Evolutionary conservation across 176 grass and related monocot species (phyloP), one percentile per base, ranked within the genome.

Genomic region (Musa acuminata): DNA sequence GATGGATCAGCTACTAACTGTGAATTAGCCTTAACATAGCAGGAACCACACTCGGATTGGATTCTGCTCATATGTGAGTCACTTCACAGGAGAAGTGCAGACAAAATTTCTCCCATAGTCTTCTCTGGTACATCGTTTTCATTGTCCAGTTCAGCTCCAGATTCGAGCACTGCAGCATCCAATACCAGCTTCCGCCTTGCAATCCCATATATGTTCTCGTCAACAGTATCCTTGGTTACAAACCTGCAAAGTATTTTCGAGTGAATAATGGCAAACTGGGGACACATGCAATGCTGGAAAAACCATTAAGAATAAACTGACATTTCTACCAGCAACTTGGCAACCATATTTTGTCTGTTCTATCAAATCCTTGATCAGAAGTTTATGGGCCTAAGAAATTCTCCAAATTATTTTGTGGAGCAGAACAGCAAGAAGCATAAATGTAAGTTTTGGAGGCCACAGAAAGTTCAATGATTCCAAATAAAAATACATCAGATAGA

Each of bases 81-180:
- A 79, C 72, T 75, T 98, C 88, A 98, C 19, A 78, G 89, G 29
- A 99, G 86, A 82, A 94, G 86, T 87, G 90, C 83, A 35, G 95
- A 78, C 72, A 99, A 82, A 87, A 99, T 99, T 52, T 99, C 90
- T 57, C 90, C 95, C 90, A 99, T 99, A 64, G 90, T 99, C 82
- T 81, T 83, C 82, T 99, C 88, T 0, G 90, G 80, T 64, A 94
- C 72, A 85, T 91, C 90, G 52, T 75, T 80, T 51, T 71, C 82
- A 82, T 91, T 68, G 12, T 93, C 72, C 63, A 93, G 51, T 49
- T 89, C 82, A 62, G 72, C 75, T 82, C 95, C 90, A 78, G 84
- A 89, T 66, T 96, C 67, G 27, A 99, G 88, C 77, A 99, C 82
- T 52, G 88, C 95, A 48, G 95, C 90, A 70, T 94, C 95, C 54